These are phyloP conservation scores for Naganishia albida DNA, from an alignment of 1,284 basidiomycete genomes.

Conservation along the genomic window DNA sequence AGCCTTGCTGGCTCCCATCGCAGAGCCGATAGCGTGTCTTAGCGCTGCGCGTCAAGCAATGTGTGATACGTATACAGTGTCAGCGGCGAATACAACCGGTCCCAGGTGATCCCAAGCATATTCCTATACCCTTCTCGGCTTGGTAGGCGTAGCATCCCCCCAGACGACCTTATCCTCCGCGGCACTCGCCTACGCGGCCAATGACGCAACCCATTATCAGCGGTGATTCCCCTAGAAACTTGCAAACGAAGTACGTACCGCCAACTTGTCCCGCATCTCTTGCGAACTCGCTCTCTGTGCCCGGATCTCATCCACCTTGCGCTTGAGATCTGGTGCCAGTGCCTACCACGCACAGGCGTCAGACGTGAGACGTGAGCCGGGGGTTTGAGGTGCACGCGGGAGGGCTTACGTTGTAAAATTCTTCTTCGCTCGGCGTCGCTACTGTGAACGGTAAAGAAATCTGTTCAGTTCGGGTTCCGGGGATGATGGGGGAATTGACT, in stretches of 20 bases:
- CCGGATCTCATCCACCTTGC: conserved; percentile 48
- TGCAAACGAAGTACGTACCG: neutral
- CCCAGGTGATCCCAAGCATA: neutral
- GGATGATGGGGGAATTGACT: conserved; percentile 16
- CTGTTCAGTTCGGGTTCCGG: neutral
- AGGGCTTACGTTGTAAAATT: conserved; percentile 42
- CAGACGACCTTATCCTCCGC: conserved; percentile 39
- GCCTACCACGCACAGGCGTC: conserved; percentile 33
- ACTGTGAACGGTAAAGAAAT: conserved; percentile 31
- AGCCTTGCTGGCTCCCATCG: too few relatives aligned
- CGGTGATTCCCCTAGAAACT: neutral
- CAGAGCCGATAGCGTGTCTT: neutral
- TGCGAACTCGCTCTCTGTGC: conserved; percentile 39
- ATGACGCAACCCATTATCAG: neutral
- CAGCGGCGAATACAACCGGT: conserved; percentile 18
- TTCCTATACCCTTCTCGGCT: neutral
- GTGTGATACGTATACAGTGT: neutral
- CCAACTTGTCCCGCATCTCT: conserved; percentile 32
- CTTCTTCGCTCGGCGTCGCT: conserved; percentile 48
- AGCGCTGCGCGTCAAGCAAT: too few relatives aligned
- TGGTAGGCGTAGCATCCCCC: conserved; percentile 27
- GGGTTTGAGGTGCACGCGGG: neutral
- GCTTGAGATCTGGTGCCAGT: conserved; percentile 49
- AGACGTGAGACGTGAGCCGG: neutral
- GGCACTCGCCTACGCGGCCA: conserved; percentile 32